phyloP scores from a whole-genome alignment of 208 protist species.

The Kentomonas sorsogonicus region DNA sequence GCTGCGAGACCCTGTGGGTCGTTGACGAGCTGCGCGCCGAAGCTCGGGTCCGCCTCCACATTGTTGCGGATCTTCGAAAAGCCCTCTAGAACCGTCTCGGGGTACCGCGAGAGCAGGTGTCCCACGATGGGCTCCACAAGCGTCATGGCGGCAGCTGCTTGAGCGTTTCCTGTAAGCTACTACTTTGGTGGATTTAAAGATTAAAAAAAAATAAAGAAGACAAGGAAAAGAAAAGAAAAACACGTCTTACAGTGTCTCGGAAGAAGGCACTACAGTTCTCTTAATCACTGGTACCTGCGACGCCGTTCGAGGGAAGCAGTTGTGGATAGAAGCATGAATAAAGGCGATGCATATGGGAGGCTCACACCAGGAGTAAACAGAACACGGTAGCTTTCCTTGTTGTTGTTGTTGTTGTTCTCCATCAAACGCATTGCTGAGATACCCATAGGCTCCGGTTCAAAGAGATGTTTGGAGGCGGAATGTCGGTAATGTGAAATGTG shows the following conservation, averaged over 20 bases:
- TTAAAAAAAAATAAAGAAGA: conserved; percentile 3
- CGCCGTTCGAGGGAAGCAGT: no score
- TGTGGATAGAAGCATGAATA: no score
- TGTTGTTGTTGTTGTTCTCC: neutral
- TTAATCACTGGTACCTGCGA: no score
- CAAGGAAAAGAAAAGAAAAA: conserved; percentile 1
- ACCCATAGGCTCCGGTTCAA: neutral
- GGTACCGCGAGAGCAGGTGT: conserved; percentile 78
- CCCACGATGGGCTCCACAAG: conserved; percentile 76
- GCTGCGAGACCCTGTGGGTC: conserved; percentile 55
- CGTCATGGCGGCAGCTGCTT: conserved; percentile 41
- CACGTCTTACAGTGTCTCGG: neutral
- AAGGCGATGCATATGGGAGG: neutral
- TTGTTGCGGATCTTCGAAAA: conserved; percentile 61
- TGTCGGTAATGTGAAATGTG: no score
- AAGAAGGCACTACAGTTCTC: no score
- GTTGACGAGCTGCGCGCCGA: conserved; percentile 49
- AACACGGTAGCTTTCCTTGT: neutral
- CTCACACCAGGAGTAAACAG: neutral
- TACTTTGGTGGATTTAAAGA: conserved; percentile 1
- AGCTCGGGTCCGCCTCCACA: conserved; percentile 25
- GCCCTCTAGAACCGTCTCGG: conserved; percentile 74
- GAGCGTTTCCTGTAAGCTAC: no score
- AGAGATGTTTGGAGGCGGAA: neutral
- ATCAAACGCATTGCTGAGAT: neutral